Percentiles rank a stretch among this genome's conserved stretches.
Conservation (phyloP, 2,329 filamentous ascomycete genomes). For the Dryadomyces sulphureus region DNA sequence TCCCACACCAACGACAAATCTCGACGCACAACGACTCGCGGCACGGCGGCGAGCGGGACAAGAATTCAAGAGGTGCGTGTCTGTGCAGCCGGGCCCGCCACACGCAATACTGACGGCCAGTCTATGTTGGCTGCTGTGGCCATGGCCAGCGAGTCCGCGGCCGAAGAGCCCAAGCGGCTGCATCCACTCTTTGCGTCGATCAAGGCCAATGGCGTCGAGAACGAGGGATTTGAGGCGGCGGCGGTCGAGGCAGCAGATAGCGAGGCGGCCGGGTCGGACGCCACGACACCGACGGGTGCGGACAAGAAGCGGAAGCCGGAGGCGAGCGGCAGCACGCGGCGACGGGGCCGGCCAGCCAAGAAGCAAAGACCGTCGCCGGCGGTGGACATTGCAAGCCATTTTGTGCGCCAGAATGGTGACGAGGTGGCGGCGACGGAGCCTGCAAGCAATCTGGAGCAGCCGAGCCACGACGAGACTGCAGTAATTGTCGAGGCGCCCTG, state of each 20-base stretch:
- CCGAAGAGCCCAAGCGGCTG: slow-evolving; percentile 25
- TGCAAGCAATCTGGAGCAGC: background rate
- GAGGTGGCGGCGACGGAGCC: background rate
- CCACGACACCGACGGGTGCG: background rate
- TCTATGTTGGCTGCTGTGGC: slow-evolving; percentile 28
- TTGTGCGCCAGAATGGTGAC: slow-evolving; percentile 7
- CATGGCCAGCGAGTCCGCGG: slow-evolving; percentile 28
- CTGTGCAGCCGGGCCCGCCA: too few relatives aligned
- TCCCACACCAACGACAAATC: too few relatives aligned
- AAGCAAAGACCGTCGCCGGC: slow-evolving; percentile 11
- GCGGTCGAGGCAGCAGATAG: slow-evolving; percentile 4
- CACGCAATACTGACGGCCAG: background rate
- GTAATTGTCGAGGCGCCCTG: too few relatives aligned
- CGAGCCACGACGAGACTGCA: too few relatives aligned
- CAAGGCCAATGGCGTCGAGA: slow-evolving; percentile 9
- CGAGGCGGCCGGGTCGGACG: background rate
- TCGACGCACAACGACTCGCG: too few relatives aligned
- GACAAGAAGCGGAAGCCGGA: slow-evolving; percentile 3
- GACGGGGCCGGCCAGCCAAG: slow-evolving; percentile 14
- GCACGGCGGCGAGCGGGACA: too few relatives aligned
- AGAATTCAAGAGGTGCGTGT: too few relatives aligned
- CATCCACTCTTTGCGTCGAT: slow-evolving; percentile 38
- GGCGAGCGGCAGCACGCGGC: slow-evolving; percentile 3
- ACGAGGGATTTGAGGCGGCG: background rate
- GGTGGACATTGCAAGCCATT: slow-evolving; percentile 14